A percentile compares a stretch with the other conserved stretches of the same genome.
Evolutionary conservation across 768 basidiomycete genomes (phyloP).

Genomic region (Termitomyces sp.): DNA sequence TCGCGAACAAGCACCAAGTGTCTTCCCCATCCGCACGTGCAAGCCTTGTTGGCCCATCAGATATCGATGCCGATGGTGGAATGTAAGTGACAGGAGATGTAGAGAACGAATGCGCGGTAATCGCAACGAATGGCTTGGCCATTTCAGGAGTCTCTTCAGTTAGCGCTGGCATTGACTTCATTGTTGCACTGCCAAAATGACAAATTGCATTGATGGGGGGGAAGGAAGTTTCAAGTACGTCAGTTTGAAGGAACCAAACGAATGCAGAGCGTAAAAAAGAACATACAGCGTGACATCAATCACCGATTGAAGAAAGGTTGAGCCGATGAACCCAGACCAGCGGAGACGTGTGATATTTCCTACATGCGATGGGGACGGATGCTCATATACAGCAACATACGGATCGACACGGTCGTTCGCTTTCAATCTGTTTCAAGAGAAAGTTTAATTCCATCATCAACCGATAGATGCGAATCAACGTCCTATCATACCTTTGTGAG

Average conservation of each 20-base stretch:
- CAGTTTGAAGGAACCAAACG: neutral
- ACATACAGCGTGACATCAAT: conserved; percentile 38
- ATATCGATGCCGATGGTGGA: conserved; percentile 18
- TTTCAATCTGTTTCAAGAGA: conserved; percentile 34
- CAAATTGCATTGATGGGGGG: neutral
- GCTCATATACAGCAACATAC: conserved; percentile 60
- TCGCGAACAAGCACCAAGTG: conserved; percentile 39
- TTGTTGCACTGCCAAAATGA: conserved; percentile 1
- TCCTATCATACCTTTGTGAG: conserved; percentile 48
- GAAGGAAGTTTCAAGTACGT: neutral
- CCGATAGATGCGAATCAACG: neutral
- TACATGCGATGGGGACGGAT: conserved; percentile 37
- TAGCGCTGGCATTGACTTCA: conserved; percentile 1
- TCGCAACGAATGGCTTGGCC: conserved; percentile 31
- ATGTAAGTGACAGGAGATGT: conserved; percentile 49
- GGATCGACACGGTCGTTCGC: conserved; percentile 64
- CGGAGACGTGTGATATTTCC: conserved; percentile 46
- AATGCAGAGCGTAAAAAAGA: neutral
- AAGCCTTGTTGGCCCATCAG: conserved; percentile 28
- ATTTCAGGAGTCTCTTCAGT: neutral
- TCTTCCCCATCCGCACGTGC: conserved; percentile 49
- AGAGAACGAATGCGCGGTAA: conserved; percentile 38
- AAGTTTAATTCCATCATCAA: neutral
- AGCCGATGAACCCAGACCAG: conserved; percentile 56
- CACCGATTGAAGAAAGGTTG: conserved; percentile 46